phyloP scores from a whole-genome alignment of 257 asterid genomes.

The Solanum etuberosum region DNA sequence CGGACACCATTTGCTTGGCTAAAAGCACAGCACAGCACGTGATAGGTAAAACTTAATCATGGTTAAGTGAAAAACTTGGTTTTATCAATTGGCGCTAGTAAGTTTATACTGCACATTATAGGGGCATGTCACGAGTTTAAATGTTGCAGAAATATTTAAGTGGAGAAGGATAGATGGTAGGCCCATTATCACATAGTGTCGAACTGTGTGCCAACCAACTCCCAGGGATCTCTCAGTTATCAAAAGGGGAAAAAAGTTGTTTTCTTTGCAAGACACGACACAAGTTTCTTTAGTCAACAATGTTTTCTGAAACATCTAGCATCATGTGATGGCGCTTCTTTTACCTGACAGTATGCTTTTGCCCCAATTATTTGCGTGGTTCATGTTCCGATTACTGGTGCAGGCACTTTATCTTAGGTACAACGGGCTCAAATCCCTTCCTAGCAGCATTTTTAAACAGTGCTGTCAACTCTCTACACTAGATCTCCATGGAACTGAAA shows the following conservation, averaged over 20 bases:
- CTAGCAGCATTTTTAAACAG: constrained; percentile 38
- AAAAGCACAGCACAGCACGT: not conserved
- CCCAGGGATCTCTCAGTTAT: not conserved
- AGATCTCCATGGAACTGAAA: constrained; percentile 81
- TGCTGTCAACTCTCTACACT: constrained; percentile 70
- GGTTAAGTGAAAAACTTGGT: not conserved
- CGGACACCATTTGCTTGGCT: not conserved
- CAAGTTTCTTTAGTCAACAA: not conserved
- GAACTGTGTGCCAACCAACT: not conserved
- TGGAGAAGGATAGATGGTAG: not conserved
- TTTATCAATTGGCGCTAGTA: not conserved
- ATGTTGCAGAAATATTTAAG: not conserved
- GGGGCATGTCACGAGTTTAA: not conserved
- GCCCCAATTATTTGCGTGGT: not conserved
- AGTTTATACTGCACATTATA: not conserved
- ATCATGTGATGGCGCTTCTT: not conserved
- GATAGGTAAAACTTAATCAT: not conserved
- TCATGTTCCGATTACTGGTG: constrained; percentile 1
- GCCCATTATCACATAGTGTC: not conserved
- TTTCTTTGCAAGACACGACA: not conserved
- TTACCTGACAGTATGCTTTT: not conserved
- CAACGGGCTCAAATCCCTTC: constrained; percentile 73
- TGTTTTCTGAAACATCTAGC: not conserved
- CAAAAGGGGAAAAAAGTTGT: not conserved
- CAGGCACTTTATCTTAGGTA: constrained; percentile 67